Conservation (phyloP, 1,139 yeast species). For the Hansenula sp. region DNA sequence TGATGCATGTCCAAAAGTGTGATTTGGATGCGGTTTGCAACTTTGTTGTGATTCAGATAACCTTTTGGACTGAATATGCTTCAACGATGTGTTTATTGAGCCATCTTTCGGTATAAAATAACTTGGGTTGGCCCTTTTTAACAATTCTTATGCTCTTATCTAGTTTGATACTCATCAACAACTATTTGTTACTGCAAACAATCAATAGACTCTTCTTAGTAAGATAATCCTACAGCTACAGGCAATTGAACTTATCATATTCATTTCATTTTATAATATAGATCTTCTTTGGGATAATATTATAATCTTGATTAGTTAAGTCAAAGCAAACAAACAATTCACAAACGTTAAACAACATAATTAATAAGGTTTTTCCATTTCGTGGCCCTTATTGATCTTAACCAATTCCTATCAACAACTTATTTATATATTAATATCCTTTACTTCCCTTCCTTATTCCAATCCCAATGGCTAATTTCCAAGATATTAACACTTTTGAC, state of each 20-base stretch:
- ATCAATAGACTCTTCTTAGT: neutral
- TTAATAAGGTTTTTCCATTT: neutral
- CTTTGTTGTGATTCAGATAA: constrained; percentile 3
- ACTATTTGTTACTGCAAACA: neutral
- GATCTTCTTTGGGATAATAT: neutral
- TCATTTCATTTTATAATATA: neutral
- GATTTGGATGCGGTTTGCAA: neutral
- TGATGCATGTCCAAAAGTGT: constrained; percentile 1
- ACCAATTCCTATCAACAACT: neutral
- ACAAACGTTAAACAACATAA: neutral
- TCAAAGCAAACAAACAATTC: neutral
- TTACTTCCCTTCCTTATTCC: neutral
- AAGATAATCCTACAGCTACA: neutral
- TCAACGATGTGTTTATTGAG: neutral
- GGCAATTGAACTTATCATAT: neutral
- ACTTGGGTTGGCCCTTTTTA: neutral
- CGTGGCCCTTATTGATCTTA: constrained; percentile 4
- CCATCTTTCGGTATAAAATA: constrained; percentile 2
- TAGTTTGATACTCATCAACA: neutral
- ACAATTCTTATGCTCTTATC: neutral
- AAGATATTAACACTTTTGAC: constrained; percentile 18
- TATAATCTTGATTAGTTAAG: neutral
- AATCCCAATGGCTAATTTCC: constrained; percentile 15
- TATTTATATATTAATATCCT: neutral
- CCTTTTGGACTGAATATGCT: constrained; percentile 1